Evolutionary conservation across 2,329 filamentous ascomycete species (phyloP), one percentile per base, ranked within the genome.

Genomic region (Penicillium oxalicum): DNA sequence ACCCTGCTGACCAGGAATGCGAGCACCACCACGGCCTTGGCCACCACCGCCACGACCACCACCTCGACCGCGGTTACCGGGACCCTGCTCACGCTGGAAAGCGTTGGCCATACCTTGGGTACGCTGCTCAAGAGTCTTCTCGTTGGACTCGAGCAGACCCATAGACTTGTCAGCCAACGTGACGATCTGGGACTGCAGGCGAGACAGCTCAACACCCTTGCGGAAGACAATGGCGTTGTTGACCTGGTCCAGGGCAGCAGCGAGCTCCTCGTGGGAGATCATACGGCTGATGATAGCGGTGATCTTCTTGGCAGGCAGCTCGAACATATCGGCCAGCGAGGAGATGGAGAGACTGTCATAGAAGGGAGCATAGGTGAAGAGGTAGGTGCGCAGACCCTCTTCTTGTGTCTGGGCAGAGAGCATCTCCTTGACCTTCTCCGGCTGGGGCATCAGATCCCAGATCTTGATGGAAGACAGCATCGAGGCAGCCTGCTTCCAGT

Each of bases 381-480:
- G 88, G 71, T 97, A 98, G 47, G 93, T 98, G 62, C 93, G 84
- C 46, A 98, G 84, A 61, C 94, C 93, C 77, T 98, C 93, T 72
- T 98, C 93, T 72, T 98, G 94, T 67, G 97, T 95, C 78, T 98
- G 93, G 70, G 89, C 90, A 47, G 91, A 88, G 53, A 98, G 87
- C 93, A 98, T 96, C 46, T 80, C 73, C 83, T 97, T 97, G 78
- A 97, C 95, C 70, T 90, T 87, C 48, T 91, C 88, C 25, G 87
- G 81, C 71, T 93, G 86, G 50, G 91, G 87, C 82, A 98, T 94
- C 59, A 98, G 81, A 47, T 98, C 93, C 93, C 93, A 98, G 70
- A 98, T 98, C 83, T 96, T 98, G 77, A 98, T 98, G 66, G 85
- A 88, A 77, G 93, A 90, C 71, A 98, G 91, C 72, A 95, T 93